Conservation (phyloP, 2,329 filamentous ascomycete species). For the Epicoccum sorghinum region DNA sequence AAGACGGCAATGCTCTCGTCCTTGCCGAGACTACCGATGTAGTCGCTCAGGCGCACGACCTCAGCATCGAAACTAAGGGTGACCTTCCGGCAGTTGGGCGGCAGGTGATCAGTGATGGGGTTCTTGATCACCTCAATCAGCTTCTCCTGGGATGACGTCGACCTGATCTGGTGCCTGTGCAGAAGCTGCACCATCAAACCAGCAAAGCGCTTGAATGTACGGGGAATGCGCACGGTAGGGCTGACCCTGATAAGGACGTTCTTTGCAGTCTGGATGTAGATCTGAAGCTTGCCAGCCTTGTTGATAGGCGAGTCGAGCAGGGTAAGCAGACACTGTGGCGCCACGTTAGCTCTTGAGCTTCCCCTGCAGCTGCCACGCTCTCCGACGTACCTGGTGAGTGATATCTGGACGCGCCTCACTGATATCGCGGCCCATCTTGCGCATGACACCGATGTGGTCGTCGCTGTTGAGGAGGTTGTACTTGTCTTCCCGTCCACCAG, state of each 20-base stretch:
- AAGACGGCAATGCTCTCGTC: slow-evolving; percentile 98
- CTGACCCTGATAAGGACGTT: slow-evolving; percentile 97
- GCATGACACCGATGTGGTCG: slow-evolving; percentile 98
- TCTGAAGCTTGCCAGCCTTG: slow-evolving; percentile 96
- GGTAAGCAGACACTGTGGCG: slow-evolving; percentile 84
- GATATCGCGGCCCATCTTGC: slow-evolving; percentile 99
- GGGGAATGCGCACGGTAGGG: slow-evolving; percentile 94
- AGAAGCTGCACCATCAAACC: slow-evolving; percentile 98
- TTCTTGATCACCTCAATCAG: slow-evolving; percentile 97
- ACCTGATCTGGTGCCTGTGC: slow-evolving; percentile 93
- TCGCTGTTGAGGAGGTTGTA: slow-evolving; percentile 98
- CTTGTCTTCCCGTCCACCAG: slow-evolving; percentile 82
- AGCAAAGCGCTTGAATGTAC: slow-evolving; percentile 98
- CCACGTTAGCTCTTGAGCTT: slow-evolving; percentile 27
- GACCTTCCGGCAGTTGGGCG: slow-evolving; percentile 96
- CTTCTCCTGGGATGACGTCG: slow-evolving; percentile 96
- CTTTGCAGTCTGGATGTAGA: slow-evolving; percentile 98
- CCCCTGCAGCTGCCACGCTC: slow-evolving; percentile 7
- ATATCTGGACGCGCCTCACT: slow-evolving; percentile 98
- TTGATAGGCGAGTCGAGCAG: slow-evolving; percentile 98
- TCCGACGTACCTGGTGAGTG: slow-evolving; percentile 83
- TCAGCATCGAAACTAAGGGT: slow-evolving; percentile 93
- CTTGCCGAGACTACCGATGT: slow-evolving; percentile 76
- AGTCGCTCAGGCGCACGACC: slow-evolving; percentile 86
- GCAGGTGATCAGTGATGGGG: slow-evolving; percentile 94